Evolutionary conservation across 2,329 filamentous ascomycete species (phyloP).

Genomic region (Diaporthe sp.): DNA sequence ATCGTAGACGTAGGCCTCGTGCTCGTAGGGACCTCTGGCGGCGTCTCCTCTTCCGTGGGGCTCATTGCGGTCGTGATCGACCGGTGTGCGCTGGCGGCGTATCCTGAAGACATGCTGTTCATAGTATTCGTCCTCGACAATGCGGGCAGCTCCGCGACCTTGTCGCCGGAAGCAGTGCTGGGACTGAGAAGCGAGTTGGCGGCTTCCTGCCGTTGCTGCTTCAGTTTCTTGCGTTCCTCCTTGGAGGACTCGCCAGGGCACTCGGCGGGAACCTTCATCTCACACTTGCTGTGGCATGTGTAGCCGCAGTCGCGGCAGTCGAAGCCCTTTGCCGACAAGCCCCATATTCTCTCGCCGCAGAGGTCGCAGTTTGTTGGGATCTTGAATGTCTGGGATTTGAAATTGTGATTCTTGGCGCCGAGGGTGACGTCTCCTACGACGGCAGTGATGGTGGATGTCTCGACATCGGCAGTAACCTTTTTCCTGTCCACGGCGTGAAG

Average conservation of each 20-base stretch:
- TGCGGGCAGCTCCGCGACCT: slow-evolving; percentile 73
- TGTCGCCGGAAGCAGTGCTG: slow-evolving; percentile 52
- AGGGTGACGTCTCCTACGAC: slow-evolving; percentile 93
- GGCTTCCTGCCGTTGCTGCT: slow-evolving; percentile 85
- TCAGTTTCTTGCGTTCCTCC: slow-evolving; percentile 95
- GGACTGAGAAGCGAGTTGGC: slow-evolving; percentile 74
- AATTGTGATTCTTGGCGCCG: slow-evolving; percentile 95
- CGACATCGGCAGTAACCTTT: slow-evolving; percentile 89
- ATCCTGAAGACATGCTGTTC: slow-evolving; percentile 90
- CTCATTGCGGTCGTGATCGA: slow-evolving; percentile 77
- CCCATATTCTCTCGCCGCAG: slow-evolving; percentile 97
- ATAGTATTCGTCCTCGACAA: slow-evolving; percentile 88
- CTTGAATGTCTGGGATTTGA: slow-evolving; percentile 99
- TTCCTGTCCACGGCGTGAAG: slow-evolving; percentile 88
- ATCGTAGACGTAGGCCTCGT: slow-evolving; percentile 52
- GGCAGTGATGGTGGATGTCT: slow-evolving; percentile 92
- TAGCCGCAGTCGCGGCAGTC: slow-evolving; percentile 97
- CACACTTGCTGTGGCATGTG: slow-evolving; percentile 98
- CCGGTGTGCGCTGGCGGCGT: slow-evolving; percentile 82
- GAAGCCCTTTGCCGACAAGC: slow-evolving; percentile 94
- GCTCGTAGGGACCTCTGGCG: slow-evolving; percentile 57
- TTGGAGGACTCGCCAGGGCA: slow-evolving; percentile 95
- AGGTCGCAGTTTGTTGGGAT: slow-evolving; percentile 99
- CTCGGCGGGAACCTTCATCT: slow-evolving; percentile 97
- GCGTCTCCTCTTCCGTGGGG: slow-evolving; percentile 64